Evolutionary conservation across 768 basidiomycete genomes (phyloP).

Genomic region (Chalciporus piperatus): DNA sequence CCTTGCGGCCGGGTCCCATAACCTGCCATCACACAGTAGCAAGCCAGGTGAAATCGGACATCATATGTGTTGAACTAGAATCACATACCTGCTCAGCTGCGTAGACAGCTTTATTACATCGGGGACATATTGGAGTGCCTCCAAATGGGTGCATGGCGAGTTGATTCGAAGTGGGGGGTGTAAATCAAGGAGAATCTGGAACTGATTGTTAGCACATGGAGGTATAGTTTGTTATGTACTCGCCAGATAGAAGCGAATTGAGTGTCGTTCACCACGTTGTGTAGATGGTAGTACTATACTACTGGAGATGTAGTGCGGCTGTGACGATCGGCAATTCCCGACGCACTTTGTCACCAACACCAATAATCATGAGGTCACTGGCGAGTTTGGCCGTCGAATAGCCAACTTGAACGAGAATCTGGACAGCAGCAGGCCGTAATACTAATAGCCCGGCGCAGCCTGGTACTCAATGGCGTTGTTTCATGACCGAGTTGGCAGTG

Average conservation of each 20-base stretch:
- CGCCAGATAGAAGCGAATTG: conserved; percentile 6
- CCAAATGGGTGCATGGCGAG: conserved; percentile 67
- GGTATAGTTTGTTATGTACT: conserved; percentile 6
- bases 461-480: neutral
- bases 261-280: neutral
- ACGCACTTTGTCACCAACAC: too few relatives aligned
- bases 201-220: conserved; percentile 1
- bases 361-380: too few relatives aligned
- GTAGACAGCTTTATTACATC: conserved; percentile 77
- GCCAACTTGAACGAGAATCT: too few relatives aligned
- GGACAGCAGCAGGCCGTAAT: too few relatives aligned
- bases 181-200: neutral
- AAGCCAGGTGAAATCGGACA: conserved; percentile 1
- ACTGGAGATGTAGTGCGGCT: neutral
- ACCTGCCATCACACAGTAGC: conserved; percentile 41
- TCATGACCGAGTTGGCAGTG: too few relatives aligned
- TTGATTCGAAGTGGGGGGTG: neutral
- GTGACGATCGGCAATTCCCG: neutral
- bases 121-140: conserved; percentile 68
- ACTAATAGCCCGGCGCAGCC: too few relatives aligned
- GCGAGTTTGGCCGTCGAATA: too few relatives aligned
- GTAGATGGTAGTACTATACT: too few relatives aligned
- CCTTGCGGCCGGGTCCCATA: conserved; percentile 88
- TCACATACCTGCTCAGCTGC: conserved; percentile 77
- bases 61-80: neutral